Evolutionary conservation across 805 yeast species (phyloP), one percentile per base, ranked within the genome.

Genomic region (Metschnikowia proteae): DNA sequence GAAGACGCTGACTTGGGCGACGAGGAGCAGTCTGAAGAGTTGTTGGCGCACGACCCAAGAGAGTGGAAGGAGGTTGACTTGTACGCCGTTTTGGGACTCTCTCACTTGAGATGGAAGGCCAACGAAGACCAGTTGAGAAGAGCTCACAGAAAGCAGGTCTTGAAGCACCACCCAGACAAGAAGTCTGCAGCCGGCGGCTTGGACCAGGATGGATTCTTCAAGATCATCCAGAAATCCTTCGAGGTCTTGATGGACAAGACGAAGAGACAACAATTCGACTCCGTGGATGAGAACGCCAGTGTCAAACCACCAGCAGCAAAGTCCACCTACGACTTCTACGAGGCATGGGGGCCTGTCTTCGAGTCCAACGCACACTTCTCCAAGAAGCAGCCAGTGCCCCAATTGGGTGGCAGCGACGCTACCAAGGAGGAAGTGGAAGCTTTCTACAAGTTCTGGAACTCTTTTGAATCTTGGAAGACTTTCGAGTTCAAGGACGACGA

Each of bases 401-500:
- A 62, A 50, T 78, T 94, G 54, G 99, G 99, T 57, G 78, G 73
- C 55, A 65, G 74, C 43, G 77, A 81, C 36, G 66, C 92, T 47
- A 53, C 88, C 50, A 88, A 88, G 76, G 82, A 80, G 48, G 92
- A 86, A 51, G 96, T 91, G 53, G 96, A 88, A 62, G 76, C 75
- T 46, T 91, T 96, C 75, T 92, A 92, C 79, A 80, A 82, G 59
- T 92, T 89, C 82, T 94, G 94, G 86, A 84, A 84, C 71, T 84
- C 86, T 70, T 88, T 91, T 58, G 97, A 94, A 73, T 92, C 98
- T 22, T 94, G 99, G 99, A 88, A 96, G 79, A 79, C 96, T 42
- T 94, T 94, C 67, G 99, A 94, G 76, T 94, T 91, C 76, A 81
- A 90, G 70, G 99, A 94, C 67, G 99, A 94, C 78, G 99, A 94